Conservation (phyloP, 148 eudicot species). For the Fallopia convolvulus region DNA sequence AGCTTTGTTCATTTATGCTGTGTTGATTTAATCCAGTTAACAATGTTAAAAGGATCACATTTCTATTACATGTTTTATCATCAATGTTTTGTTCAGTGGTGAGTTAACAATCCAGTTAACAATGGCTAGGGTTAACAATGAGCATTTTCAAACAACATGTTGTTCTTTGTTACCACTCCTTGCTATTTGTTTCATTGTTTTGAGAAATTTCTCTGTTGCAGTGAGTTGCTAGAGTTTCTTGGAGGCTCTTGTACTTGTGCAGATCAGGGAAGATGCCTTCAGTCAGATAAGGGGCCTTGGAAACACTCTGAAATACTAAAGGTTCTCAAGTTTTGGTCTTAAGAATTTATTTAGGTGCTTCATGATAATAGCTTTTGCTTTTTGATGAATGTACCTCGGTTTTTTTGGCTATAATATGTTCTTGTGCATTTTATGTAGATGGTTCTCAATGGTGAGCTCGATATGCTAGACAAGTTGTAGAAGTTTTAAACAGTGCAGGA, state of each 20-base stretch:
- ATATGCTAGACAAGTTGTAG: conserved; percentile 78
- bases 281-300: conserved; percentile 95
- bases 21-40: too few relatives aligned
- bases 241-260: conserved; percentile 92
- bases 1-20: too few relatives aligned
- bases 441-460: conserved; percentile 81
- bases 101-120: too few relatives aligned
- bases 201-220: conserved; percentile 15
- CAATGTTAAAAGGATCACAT: too few relatives aligned
- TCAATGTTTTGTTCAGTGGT: too few relatives aligned
- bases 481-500: conserved; percentile 81
- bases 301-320: conserved; percentile 70
- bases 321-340: conserved; percentile 25
- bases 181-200: conserved; percentile 2
- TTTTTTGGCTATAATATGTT: neutral
- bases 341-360: neutral
- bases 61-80: too few relatives aligned
- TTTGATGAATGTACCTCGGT: neutral
- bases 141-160: neutral
- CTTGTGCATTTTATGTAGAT: conserved; percentile 39
- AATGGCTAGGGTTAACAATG: too few relatives aligned
- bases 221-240: conserved; percentile 88
- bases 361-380: neutral
- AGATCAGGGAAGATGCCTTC: conserved; percentile 80
- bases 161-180: neutral